A percentile compares a stretch with the other conserved stretches of the same genome.
phyloP scores from a whole-genome alignment of 371 early-diverging fungal genomes.

The Cladochytrium tenue region DNA sequence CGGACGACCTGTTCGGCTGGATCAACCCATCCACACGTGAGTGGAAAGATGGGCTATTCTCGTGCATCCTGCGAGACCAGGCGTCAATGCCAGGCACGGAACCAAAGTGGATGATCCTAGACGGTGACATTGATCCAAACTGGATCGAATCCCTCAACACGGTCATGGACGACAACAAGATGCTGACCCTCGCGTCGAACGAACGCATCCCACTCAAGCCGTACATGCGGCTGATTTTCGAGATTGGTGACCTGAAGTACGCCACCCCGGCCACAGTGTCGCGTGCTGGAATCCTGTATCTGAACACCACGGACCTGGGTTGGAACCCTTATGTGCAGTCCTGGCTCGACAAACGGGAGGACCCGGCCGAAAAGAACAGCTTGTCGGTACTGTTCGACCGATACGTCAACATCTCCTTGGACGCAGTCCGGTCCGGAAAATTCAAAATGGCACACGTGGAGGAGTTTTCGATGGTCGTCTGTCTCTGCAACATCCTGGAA shows the following conservation, averaged over 20 bases:
- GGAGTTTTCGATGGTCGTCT: constrained; percentile 58
- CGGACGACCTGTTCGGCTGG: constrained; percentile 65
- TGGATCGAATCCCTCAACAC: constrained; percentile 75
- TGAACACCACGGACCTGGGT: constrained; percentile 61
- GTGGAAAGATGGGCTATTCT: constrained; percentile 69
- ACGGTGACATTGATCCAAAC: constrained; percentile 66
- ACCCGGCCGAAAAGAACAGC: constrained; percentile 55
- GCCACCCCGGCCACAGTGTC: constrained; percentile 74
- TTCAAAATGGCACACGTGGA: constrained; percentile 64
- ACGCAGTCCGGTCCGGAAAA: constrained; percentile 51
- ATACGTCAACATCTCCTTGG: constrained; percentile 60
- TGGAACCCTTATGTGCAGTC: constrained; percentile 67
- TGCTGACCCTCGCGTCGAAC: constrained; percentile 66
- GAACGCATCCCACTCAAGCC: constrained; percentile 70
- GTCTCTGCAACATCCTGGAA: constrained; percentile 62
- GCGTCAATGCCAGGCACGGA: constrained; percentile 57
- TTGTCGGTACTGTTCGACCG: constrained; percentile 61
- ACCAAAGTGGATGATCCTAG: constrained; percentile 67
- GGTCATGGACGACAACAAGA: constrained; percentile 73
- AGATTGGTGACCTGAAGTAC: constrained; percentile 62
- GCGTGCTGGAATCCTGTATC: constrained; percentile 66
- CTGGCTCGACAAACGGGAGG: constrained; percentile 69
- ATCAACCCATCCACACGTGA: constrained; percentile 67
- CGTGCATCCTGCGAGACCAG: constrained; percentile 59
- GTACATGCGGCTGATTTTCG: constrained; percentile 66